A percentile compares a stretch with the other conserved stretches of the same genome.
phyloP scores from a whole-genome alignment of 108 stramenopile species.

The Conticribra weissflogii region DNA sequence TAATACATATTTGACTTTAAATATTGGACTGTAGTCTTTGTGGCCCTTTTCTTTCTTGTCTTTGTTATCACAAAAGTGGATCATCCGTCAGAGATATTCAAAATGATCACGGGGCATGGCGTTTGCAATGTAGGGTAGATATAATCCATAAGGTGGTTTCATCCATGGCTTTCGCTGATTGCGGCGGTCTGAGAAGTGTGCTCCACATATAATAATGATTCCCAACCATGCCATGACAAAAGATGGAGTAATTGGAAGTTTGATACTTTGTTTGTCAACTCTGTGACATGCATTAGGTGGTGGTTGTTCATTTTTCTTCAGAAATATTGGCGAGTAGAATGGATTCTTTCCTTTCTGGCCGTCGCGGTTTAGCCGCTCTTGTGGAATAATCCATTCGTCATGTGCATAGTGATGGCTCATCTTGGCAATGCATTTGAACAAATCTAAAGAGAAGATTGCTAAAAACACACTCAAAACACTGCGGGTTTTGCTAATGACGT shows the following conservation, averaged over 20 bases:
- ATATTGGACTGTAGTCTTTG: neutral
- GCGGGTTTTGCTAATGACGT: neutral
- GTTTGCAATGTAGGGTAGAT: conserved; percentile 5
- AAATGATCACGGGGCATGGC: conserved; percentile 7
- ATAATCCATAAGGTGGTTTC: neutral
- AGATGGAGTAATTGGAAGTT: no score
- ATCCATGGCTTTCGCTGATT: neutral
- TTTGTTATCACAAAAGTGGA: conserved; percentile 15
- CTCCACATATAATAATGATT: neutral
- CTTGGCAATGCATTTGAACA: neutral
- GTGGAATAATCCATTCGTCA: neutral
- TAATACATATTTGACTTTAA: conserved; percentile 5
- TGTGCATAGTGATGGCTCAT: neutral
- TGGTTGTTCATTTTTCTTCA: no score
- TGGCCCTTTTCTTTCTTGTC: neutral
- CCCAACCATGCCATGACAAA: no score
- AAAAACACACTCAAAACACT: neutral
- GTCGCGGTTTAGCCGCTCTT: neutral
- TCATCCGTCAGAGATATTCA: no score
- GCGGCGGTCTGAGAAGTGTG: neutral
- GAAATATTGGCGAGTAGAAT: neutral
- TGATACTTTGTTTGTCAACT: no score
- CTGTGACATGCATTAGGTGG: no score
- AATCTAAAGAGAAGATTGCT: neutral
- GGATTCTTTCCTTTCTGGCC: neutral